Evolutionary conservation across 2,329 filamentous ascomycete species (phyloP).

Genomic region (Periglandula ipomoeae): DNA sequence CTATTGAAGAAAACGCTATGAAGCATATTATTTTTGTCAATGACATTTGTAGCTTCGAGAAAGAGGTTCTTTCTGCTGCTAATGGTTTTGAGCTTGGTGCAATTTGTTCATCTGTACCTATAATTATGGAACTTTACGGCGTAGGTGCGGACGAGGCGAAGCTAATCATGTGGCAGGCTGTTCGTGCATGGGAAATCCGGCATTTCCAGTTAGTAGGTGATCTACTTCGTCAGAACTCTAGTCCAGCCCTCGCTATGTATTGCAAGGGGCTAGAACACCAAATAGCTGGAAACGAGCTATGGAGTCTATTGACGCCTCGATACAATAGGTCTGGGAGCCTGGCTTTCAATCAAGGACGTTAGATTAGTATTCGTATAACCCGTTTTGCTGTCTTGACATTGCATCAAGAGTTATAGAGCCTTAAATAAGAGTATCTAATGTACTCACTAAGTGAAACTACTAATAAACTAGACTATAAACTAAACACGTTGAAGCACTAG

Average conservation of each 20-base stretch:
- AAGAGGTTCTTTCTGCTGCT: slow-evolving; percentile 17
- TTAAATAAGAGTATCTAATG: too few species aligned
- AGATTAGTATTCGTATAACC: too few species aligned
- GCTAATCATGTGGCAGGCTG: not conserved
- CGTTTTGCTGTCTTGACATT: too few species aligned
- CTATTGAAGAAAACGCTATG: slow-evolving; percentile 24
- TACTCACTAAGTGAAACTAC: too few species aligned
- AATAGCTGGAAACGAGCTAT: not conserved
- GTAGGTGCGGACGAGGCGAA: not conserved
- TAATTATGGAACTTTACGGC: too few species aligned
- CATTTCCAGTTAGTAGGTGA: not conserved
- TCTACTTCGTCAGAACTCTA: not conserved
- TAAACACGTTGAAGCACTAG: too few species aligned
- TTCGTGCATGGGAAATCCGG: not conserved
- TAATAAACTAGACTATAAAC: too few species aligned
- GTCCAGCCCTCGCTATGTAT: not conserved
- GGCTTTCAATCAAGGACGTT: too few species aligned
- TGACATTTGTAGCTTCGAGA: slow-evolving; percentile 32
- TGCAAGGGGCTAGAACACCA: not conserved
- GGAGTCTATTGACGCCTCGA: not conserved
- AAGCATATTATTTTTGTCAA: slow-evolving; percentile 32
- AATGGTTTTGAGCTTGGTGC: not conserved
- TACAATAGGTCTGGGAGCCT: not conserved
- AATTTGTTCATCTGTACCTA: too few species aligned
- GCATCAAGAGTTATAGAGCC: too few species aligned